These are phyloP conservation scores for Carallia pectinifolia DNA, from an alignment of 345 rosid species.

Conservation along the genomic window DNA sequence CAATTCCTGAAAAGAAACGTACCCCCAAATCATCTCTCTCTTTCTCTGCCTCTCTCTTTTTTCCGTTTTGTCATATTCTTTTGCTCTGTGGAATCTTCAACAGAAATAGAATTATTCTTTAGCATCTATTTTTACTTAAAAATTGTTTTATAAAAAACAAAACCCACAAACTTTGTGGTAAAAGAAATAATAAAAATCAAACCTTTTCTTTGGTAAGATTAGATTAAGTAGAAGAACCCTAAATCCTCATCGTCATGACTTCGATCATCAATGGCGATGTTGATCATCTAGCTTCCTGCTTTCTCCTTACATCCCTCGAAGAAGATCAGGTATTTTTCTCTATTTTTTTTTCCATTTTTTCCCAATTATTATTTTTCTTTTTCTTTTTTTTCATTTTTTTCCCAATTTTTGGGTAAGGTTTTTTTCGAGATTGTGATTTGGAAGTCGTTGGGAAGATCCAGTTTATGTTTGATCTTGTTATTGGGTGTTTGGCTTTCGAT, in stretches of 20 bases:
- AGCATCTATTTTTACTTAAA: constrained; percentile 4
- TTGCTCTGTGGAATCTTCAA: constrained; percentile 4
- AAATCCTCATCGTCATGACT: constrained; percentile 19
- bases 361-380: neutral
- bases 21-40: too few relatives aligned
- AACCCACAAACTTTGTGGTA: too few relatives aligned
- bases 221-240: neutral
- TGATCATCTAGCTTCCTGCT: constrained; percentile 11
- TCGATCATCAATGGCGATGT: constrained; percentile 20
- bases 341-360: neutral
- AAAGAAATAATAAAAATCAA: too few relatives aligned
- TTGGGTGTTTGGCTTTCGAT: too few relatives aligned
- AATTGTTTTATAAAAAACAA: too few relatives aligned
- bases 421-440: too few relatives aligned
- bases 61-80: too few relatives aligned
- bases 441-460: too few relatives aligned
- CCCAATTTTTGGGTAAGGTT: too few relatives aligned
- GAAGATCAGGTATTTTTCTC: constrained; percentile 30
- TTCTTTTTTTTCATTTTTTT: too few relatives aligned
- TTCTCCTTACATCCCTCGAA: constrained; percentile 18
- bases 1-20: neutral
- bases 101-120: neutral
- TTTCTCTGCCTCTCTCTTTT: neutral
- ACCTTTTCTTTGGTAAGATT: neutral
- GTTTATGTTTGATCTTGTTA: too few relatives aligned